Percentiles rank a stretch among this genome's conserved stretches.
Conservation (phyloP, 768 basidiomycete genomes). For the Panaeolus cyanescens region DNA sequence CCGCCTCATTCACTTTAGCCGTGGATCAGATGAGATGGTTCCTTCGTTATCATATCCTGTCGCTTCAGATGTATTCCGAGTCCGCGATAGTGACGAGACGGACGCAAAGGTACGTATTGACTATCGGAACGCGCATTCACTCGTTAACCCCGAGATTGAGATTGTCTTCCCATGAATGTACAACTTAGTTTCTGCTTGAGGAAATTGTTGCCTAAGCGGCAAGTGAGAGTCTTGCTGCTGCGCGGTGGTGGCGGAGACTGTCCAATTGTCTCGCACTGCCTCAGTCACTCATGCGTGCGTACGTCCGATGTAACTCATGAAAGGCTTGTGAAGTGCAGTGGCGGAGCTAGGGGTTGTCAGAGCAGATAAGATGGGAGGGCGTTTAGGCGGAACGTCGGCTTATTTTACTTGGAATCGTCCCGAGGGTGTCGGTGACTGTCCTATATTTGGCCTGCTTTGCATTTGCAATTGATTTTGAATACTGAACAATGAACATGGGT, state of each 20-base stretch:
- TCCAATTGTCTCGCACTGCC: conserved; percentile 1
- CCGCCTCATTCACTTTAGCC: neutral
- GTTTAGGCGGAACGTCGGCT: neutral
- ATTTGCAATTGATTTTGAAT: neutral
- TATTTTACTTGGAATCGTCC: neutral
- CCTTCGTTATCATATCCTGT: neutral
- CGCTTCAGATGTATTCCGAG: neutral
- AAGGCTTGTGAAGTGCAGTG: neutral
- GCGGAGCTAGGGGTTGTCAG: neutral
- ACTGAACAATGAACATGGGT: neutral
- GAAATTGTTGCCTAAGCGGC: neutral
- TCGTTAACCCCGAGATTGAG: conserved; percentile 1
- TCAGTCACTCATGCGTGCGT: neutral
- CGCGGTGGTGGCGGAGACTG: neutral
- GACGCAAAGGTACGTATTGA: neutral
- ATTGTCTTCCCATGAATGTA: neutral
- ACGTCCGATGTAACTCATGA: neutral
- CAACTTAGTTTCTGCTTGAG: neutral
- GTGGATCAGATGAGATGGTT: neutral
- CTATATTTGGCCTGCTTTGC: neutral
- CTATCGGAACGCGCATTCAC: neutral
- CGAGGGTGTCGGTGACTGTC: neutral
- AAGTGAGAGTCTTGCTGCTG: neutral
- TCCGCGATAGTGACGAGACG: neutral
- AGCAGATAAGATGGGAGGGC: neutral